phyloP scores from a whole-genome alignment of 2,329 filamentous ascomycete genomes.

The Colletotrichum navitas region DNA sequence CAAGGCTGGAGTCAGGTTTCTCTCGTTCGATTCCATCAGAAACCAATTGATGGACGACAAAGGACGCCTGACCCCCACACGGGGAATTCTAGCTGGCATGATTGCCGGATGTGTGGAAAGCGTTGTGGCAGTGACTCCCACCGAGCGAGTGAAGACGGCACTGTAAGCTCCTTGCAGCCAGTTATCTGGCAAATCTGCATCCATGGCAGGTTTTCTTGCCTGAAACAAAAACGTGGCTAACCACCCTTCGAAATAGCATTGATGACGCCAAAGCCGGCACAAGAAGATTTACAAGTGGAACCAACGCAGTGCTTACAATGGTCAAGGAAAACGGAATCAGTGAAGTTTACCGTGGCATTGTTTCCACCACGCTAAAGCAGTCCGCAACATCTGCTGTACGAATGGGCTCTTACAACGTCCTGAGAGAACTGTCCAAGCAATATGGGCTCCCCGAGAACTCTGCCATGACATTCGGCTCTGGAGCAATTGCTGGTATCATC shows the following conservation, averaged over 20 bases:
- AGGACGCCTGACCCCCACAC: conserved; percentile 66
- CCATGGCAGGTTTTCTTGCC: neutral
- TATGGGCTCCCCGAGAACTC: conserved; percentile 43
- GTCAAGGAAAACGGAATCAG: conserved; percentile 55
- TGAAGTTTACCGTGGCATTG: conserved; percentile 59
- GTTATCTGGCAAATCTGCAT: neutral
- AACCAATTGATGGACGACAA: conserved; percentile 67
- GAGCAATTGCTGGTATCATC: conserved; percentile 69
- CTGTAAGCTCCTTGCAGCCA: conserved; percentile 51
- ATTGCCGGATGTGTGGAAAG: conserved; percentile 71
- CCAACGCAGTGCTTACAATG: conserved; percentile 51
- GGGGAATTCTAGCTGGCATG: conserved; percentile 75
- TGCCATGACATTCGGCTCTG: conserved; percentile 69
- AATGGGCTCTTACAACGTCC: conserved; percentile 63
- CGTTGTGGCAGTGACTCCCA: conserved; percentile 75
- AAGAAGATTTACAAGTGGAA: conserved; percentile 48
- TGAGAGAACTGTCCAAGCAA: conserved; percentile 52
- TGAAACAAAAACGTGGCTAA: neutral
- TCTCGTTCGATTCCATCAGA: conserved; percentile 76
- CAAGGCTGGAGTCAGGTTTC: conserved; percentile 76
- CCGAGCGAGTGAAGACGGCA: conserved; percentile 77
- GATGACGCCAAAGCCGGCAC: conserved; percentile 51
- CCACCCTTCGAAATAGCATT: conserved; percentile 45
- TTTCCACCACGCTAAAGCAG: conserved; percentile 62
- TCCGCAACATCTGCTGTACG: conserved; percentile 60